These are phyloP conservation scores for Simmondsia chinensis DNA, from an alignment of 148 eudicot species.

Conservation along the genomic window DNA sequence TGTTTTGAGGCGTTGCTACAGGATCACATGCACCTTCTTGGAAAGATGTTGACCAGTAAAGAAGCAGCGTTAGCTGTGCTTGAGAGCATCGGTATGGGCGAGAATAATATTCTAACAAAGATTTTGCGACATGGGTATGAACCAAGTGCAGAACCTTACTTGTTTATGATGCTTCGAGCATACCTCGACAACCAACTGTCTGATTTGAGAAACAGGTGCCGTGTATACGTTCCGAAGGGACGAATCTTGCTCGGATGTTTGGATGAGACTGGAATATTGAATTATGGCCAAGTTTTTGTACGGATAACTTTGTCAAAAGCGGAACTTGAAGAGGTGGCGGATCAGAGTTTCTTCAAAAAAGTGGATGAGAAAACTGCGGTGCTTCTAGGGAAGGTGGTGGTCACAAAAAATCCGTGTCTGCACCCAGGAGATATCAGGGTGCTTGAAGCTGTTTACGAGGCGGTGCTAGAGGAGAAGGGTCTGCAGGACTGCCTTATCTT, in stretches of 20 bases:
- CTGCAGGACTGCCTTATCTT: constrained; percentile 71
- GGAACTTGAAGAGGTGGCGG: constrained; percentile 38
- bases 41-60: constrained; percentile 46
- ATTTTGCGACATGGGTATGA: constrained; percentile 76
- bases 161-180: constrained; percentile 78
- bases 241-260: constrained; percentile 80
- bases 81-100: constrained; percentile 51
- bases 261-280: constrained; percentile 74
- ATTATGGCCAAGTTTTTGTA: constrained; percentile 83
- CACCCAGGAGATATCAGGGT: constrained; percentile 98
- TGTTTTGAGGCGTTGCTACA: constrained; percentile 49
- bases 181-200: constrained; percentile 56
- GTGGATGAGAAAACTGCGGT: constrained; percentile 60
- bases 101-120: constrained; percentile 44
- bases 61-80: constrained; percentile 59
- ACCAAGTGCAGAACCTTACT: constrained; percentile 77
- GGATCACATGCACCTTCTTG: constrained; percentile 54
- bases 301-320: constrained; percentile 56
- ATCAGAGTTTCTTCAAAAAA: constrained; percentile 40
- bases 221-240: constrained; percentile 78
- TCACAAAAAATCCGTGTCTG: constrained; percentile 96
- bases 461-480: constrained; percentile 51
- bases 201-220: constrained; percentile 69
- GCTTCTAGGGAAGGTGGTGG: constrained; percentile 68
- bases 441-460: constrained; percentile 79